These are phyloP conservation scores for Aciculosporium take DNA, from an alignment of 2,329 filamentous ascomycete species.

Conservation along the genomic window DNA sequence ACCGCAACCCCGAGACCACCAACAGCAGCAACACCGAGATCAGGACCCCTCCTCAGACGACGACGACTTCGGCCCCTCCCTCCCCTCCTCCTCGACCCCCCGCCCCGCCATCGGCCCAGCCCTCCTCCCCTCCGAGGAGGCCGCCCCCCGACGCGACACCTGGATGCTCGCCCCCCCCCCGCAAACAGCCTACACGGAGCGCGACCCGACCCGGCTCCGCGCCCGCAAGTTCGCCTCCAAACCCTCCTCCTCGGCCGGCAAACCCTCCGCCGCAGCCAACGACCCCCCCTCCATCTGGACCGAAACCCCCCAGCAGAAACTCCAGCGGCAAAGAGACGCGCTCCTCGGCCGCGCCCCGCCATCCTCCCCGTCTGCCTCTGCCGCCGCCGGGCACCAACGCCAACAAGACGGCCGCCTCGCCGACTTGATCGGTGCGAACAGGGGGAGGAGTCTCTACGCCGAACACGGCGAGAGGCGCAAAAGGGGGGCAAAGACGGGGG, in stretches of 20 bases:
- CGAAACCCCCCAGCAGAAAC: conserved; percentile 80
- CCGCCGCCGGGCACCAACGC: conserved; percentile 39
- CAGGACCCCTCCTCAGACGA: conserved; percentile 26
- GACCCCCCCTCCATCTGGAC: conserved; percentile 65
- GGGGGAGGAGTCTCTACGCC: conserved; percentile 45
- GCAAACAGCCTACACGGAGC: conserved; percentile 41
- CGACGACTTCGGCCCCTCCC: conserved; percentile 45
- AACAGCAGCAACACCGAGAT: conserved; percentile 21
- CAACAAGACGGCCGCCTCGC: conserved; percentile 31
- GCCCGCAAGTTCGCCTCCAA: conserved; percentile 70
- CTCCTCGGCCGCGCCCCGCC: conserved; percentile 56
- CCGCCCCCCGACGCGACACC: conserved; percentile 56
- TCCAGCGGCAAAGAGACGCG: conserved; percentile 63
- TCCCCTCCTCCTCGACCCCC: conserved; percentile 30
- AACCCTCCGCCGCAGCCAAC: conserved; percentile 12
- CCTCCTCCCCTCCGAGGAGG: conserved; percentile 19
- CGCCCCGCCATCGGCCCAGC: conserved; percentile 31
- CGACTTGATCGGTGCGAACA: conserved; percentile 36
- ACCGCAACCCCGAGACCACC: conserved; percentile 21
- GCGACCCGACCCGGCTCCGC: conserved; percentile 70
- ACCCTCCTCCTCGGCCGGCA: conserved; percentile 15
- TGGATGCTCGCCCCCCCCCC: conserved; percentile 63
- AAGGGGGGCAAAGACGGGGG: conserved; percentile 21
- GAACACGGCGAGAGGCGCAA: conserved; percentile 31
- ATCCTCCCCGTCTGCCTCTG: conserved; percentile 8